phyloP scores from a whole-genome alignment of 805 yeast genomes.

The Sugiyamaella boreocaroliniensis region DNA sequence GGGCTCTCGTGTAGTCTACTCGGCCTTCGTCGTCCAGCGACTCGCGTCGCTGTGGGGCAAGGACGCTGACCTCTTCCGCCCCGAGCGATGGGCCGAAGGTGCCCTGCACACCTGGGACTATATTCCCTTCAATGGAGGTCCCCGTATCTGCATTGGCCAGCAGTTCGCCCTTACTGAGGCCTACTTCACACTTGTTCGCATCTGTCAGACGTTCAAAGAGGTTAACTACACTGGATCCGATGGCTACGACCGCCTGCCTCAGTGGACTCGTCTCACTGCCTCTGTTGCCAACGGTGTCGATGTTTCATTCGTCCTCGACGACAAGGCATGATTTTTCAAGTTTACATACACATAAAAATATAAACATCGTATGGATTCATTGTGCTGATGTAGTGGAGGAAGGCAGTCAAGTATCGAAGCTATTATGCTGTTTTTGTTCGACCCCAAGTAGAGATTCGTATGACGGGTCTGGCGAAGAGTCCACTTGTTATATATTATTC shows the following conservation, averaged over 20 bases:
- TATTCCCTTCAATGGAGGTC: constrained; percentile 51
- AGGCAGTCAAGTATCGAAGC: no score
- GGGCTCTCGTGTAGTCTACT: constrained; percentile 39
- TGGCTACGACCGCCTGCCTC: constrained; percentile 7
- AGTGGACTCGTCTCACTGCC: constrained; percentile 12
- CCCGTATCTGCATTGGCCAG: constrained; percentile 50
- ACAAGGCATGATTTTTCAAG: background rate
- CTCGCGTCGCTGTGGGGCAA: constrained; percentile 36
- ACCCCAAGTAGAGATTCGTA: no score
- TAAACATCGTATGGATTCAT: no score
- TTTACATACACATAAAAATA: no score
- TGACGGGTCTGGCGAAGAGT: no score
- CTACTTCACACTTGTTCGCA: constrained; percentile 38
- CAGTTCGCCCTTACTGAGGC: constrained; percentile 52
- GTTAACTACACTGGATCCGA: constrained; percentile 6
- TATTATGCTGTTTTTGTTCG: no score
- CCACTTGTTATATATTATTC: no score
- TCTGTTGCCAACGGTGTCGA: constrained; percentile 17
- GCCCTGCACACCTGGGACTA: constrained; percentile 41
- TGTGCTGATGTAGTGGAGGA: no score
- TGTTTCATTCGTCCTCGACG: constrained; percentile 7
- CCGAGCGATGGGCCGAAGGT: constrained; percentile 43
- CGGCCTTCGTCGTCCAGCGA: constrained; percentile 42
- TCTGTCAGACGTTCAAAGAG: constrained; percentile 26
- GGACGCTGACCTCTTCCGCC: constrained; percentile 41